Evolutionary conservation across 345 rosid genomes (phyloP).

Genomic region (Linum lewisii): DNA sequence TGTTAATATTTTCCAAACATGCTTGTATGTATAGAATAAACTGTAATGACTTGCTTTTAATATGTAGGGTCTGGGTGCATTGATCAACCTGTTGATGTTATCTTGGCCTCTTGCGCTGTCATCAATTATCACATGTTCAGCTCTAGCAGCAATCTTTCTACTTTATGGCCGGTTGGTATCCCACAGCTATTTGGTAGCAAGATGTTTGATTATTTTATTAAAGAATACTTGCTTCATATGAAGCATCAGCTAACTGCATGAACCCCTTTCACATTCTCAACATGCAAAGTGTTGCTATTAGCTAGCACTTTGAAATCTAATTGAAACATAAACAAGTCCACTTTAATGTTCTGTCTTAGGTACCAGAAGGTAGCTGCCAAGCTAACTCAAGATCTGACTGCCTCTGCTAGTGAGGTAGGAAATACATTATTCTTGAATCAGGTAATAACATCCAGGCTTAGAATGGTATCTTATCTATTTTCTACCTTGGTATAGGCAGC

Average conservation of each 20-base stretch:
- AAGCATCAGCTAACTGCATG: background rate
- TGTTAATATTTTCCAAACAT: background rate
- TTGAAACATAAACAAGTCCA: background rate
- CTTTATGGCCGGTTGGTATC: conserved; percentile 40
- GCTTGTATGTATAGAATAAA: conserved; percentile 1
- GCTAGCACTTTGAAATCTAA: background rate
- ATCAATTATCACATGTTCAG: conserved; percentile 29
- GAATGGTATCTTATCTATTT: conserved; percentile 4
- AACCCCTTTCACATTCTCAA: background rate
- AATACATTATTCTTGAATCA: conserved; percentile 3
- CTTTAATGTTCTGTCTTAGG: conserved; percentile 23
- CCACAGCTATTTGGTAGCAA: background rate
- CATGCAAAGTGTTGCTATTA: no score
- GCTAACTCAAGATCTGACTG: conserved; percentile 40
- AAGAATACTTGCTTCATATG: background rate
- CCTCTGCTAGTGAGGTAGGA: conserved; percentile 36
- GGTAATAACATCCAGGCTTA: conserved; percentile 1
- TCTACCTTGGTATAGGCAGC: conserved; percentile 27
- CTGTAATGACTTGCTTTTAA: conserved; percentile 1
- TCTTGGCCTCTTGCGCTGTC: conserved; percentile 52
- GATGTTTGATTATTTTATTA: background rate
- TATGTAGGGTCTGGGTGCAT: conserved; percentile 45
- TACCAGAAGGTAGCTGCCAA: conserved; percentile 43
- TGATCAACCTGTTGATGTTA: conserved; percentile 38
- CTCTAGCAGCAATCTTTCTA: conserved; percentile 27